Conservation (phyloP, 768 basidiomycete species). For the Strobilomyces confusus region DNA sequence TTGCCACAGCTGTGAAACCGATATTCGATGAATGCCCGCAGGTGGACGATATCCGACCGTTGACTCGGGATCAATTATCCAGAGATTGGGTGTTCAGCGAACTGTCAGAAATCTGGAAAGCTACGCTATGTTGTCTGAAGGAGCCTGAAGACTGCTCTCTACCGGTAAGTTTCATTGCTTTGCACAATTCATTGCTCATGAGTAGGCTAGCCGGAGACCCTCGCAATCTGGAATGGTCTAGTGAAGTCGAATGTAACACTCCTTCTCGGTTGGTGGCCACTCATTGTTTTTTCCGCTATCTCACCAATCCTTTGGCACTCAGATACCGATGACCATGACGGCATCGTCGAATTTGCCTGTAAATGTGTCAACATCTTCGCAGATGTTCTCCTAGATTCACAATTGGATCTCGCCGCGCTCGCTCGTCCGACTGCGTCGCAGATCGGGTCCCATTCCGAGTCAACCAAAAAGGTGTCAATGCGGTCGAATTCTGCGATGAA, state of each 20-base stretch:
- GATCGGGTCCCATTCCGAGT: slow-evolving; percentile 1
- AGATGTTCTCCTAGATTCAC: slow-evolving; percentile 45
- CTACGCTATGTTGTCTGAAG: slow-evolving; percentile 41
- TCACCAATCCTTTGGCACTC: slow-evolving; percentile 8
- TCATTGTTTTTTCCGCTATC: not conserved
- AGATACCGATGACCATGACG: slow-evolving; percentile 44
- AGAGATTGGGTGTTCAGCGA: slow-evolving; percentile 49
- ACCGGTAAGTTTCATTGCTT: slow-evolving; percentile 42
- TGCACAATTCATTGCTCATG: not conserved
- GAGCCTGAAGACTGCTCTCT: slow-evolving; percentile 41
- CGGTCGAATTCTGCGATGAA: slow-evolving; percentile 49
- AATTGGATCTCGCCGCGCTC: slow-evolving; percentile 40
- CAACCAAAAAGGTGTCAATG: slow-evolving; percentile 1
- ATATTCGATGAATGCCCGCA: slow-evolving; percentile 53
- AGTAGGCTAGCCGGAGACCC: slow-evolving; percentile 40
- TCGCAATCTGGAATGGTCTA: slow-evolving; percentile 56
- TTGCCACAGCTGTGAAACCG: slow-evolving; percentile 46
- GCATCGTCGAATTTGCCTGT: slow-evolving; percentile 37
- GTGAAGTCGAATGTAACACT: slow-evolving; percentile 45
- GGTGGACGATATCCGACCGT: slow-evolving; percentile 50
- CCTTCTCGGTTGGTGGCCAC: slow-evolving; percentile 50
- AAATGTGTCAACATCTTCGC: slow-evolving; percentile 42
- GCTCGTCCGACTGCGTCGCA: slow-evolving; percentile 15
- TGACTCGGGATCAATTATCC: slow-evolving; percentile 55
- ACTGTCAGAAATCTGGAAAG: slow-evolving; percentile 52